Percentiles rank a stretch among this genome's conserved stretches.
Conservation (phyloP, 106 monocot genomes). For the Dendrobium huoshanense region DNA sequence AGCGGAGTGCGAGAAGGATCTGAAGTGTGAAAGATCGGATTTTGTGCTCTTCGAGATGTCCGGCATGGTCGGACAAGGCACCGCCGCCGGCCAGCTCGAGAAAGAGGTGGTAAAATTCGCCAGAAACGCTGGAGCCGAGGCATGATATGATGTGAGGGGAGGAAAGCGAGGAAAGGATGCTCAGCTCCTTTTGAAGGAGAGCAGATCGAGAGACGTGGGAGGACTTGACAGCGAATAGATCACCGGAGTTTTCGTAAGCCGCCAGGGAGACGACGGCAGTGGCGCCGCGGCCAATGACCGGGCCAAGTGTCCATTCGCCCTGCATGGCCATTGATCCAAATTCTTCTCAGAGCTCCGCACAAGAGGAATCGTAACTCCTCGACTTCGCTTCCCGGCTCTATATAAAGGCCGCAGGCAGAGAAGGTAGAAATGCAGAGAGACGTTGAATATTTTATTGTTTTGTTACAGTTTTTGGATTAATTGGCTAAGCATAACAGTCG, state of each 20-base stretch:
- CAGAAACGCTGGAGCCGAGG: background rate
- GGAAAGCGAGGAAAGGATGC: constrained; percentile 1
- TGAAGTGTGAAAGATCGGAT: constrained; percentile 11
- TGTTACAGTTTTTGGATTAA: no score
- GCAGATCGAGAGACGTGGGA: background rate
- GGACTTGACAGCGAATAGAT: constrained; percentile 16
- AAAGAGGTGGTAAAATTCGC: background rate
- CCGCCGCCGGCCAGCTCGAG: constrained; percentile 9
- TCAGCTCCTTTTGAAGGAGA: constrained; percentile 2
- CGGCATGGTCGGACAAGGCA: background rate
- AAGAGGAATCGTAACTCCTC: no score
- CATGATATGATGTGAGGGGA: constrained; percentile 4
- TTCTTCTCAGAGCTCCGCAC: no score
- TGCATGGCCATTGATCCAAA: background rate
- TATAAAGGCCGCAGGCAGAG: no score
- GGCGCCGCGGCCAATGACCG: background rate
- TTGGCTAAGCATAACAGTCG: no score
- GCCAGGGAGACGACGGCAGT: constrained; percentile 5
- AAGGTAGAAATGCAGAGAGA: no score
- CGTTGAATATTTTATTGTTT: no score
- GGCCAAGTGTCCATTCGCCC: background rate
- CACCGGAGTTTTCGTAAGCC: background rate
- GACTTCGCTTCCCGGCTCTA: no score
- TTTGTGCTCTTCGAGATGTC: background rate
- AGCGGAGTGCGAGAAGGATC: constrained; percentile 6